Evolutionary conservation across 805 yeast species (phyloP).

Genomic region (Saccharomycopsis schoenii): DNA sequence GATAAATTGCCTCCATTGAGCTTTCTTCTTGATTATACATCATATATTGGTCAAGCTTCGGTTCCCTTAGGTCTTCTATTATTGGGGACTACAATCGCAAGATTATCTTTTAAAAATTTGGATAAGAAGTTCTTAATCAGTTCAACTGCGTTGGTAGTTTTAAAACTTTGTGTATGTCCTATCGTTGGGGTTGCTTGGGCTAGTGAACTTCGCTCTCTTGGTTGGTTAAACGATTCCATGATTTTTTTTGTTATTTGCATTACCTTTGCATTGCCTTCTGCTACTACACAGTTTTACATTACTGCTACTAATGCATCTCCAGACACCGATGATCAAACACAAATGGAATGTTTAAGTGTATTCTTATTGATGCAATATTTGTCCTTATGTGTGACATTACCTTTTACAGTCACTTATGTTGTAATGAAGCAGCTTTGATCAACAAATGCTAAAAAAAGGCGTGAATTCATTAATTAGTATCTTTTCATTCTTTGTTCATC

Average conservation of each 20-base stretch:
- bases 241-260: conserved; percentile 66
- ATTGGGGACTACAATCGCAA: conserved; percentile 80
- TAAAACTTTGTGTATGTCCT: conserved; percentile 63
- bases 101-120: conserved; percentile 54
- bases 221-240: conserved; percentile 52
- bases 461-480: not conserved
- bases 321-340: conserved; percentile 37
- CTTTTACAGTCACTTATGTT: conserved; percentile 64
- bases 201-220: conserved; percentile 47
- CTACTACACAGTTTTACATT: conserved; percentile 78
- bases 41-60: conserved; percentile 76
- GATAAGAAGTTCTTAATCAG: conserved; percentile 38
- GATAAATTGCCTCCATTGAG: conserved; percentile 77
- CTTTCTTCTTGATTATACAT: conserved; percentile 71
- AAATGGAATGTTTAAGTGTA: conserved; percentile 75
- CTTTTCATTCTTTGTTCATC: not conserved
- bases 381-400: conserved; percentile 53
- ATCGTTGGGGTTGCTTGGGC: conserved; percentile 65
- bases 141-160: conserved; percentile 43
- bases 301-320: conserved; percentile 78
- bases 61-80: conserved; percentile 80
- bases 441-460: not conserved
- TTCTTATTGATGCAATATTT: conserved; percentile 59
- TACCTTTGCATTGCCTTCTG: conserved; percentile 74
- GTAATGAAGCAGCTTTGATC: conserved; percentile 23